Evolutionary conservation across 441 rosid species (phyloP), one percentile per base, ranked within the genome.

Genomic region (Erodium chrysanthum): DNA sequence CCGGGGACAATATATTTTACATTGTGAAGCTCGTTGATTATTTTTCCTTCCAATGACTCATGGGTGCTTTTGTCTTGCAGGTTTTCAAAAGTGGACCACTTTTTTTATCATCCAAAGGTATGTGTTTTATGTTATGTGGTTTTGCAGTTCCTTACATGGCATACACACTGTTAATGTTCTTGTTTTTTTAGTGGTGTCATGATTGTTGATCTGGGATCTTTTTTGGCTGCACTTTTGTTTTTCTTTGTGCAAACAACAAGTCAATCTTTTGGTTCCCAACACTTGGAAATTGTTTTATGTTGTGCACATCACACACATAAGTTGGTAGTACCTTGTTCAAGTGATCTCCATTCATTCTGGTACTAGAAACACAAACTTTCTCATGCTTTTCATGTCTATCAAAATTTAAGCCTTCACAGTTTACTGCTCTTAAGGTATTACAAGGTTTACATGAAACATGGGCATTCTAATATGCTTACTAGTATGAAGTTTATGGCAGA

Each of bases 1-100:
- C 48, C 12, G 12, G 48, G 48, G n/a, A 5, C 3, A 37, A 42
- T 42, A 12, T 42, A 15, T 42, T 42, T 42, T 42, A 14, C 48
- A 42, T 42, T 42, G 14, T 42, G 14, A 2, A 42, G 48, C 12
- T 4, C 15, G 4, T 42, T 42, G 48, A 42, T 42, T 11, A 42
- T 42, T 42, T 42, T 42, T 11, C 4, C 14, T 10, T 42, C 5
- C 4, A 31, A 2, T 31, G 56, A 48, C 12, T 48, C 15, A 27
- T 18, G 33, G 52, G 65, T 70, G 15, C 61, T 70, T 31, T 31
- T 31, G 20, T 65, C 65, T 77, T 76, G 81, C 89, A 94, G 99
- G 83, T 95, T 68, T 83, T 90, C 78, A 95, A 88, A 89, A 95
- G 95, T 40, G 99, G 99, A 56, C 88, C 99, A 3, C 83, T 95